Evolutionary conservation across 2,329 filamentous ascomycete genomes (phyloP), one percentile per base, ranked within the genome.

Genomic region (Ascocoryne sarcoides): DNA sequence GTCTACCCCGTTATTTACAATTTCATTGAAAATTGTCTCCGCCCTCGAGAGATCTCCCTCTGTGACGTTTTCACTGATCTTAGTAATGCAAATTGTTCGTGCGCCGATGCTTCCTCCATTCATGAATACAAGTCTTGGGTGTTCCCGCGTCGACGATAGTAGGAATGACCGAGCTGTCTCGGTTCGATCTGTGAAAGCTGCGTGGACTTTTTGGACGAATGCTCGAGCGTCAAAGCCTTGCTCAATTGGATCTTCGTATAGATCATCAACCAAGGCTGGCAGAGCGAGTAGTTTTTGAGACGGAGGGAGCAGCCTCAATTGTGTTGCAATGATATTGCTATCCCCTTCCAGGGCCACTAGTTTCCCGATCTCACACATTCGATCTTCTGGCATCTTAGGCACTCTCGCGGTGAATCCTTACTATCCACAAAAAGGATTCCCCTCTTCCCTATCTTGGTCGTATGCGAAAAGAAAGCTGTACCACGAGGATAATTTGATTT

Each of bases 281-380:
- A 82, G 61, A 26, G 79, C 65, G 17, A 79, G 57, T 28, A 81
- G 69, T 42, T 78, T 71, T 0, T 70, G 60, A 1, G 75, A 80
- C 3, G 65, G 67, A 7, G 77, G 77, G 9, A 82, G 66, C 3
- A 81, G 65, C 34, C 69, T 69, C 29, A 81, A 60, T 50, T 82
- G 77, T 3, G 73, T 78, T 17, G 71, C 68, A 20, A 81, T 65
- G 20, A 65, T 61, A 33, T 77, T 69, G 17, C 60, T 51, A 21
- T 73, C 65, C 4, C 77, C 77, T 53, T 81, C 77, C 41, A 82
- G 69, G 46, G 76, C 74, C 38, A 82, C 65, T 39, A 81, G 59
- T 53, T 66, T 72, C 34, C 75, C 75, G 16, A 16, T 20, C 23
- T 12, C 23, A n/a, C n/a, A n/a, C n/a, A n/a, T n/a, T n/a, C n/a